Conservation (phyloP, 164 flowering plant genomes). For the Liriodendron chinense region DNA sequence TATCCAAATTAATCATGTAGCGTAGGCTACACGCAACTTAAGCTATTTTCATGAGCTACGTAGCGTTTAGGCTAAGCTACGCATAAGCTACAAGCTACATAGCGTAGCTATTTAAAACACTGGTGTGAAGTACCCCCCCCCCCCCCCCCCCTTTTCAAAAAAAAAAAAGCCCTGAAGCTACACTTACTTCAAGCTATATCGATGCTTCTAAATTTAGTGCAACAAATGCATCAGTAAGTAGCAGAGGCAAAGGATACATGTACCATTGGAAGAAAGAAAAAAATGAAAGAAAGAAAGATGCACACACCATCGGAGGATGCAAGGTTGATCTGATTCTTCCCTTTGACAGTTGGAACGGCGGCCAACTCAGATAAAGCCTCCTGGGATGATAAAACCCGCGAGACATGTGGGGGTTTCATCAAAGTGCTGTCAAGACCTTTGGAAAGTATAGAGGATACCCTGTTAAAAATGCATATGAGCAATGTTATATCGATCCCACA, state of each 20-base stretch:
- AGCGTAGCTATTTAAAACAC: too few relatives aligned
- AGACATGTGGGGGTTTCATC: slow-evolving; percentile 58
- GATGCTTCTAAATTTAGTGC: background rate
- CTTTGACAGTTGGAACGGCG: slow-evolving; percentile 32
- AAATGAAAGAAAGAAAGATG: background rate
- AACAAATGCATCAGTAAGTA: background rate
- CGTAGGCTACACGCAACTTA: too few relatives aligned
- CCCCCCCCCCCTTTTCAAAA: too few relatives aligned
- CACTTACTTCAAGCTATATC: background rate
- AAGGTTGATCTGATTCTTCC: slow-evolving; percentile 24
- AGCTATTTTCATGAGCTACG: too few relatives aligned
- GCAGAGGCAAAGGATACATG: too few relatives aligned
- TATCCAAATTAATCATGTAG: too few relatives aligned
- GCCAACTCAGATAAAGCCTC: slow-evolving; percentile 51
- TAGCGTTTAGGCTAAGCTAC: too few relatives aligned
- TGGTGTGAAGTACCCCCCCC: too few relatives aligned
- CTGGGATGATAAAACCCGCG: slow-evolving; percentile 54
- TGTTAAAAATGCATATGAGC: slow-evolving; percentile 11
- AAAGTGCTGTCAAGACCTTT: slow-evolving; percentile 49
- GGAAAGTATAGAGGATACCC: slow-evolving; percentile 34
- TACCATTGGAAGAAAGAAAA: background rate
- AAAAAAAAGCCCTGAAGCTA: background rate
- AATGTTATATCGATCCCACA: too few relatives aligned
- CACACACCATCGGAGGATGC: slow-evolving; percentile 46
- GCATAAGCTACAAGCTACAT: too few relatives aligned